Evolutionary conservation across 2,329 filamentous ascomycete species (phyloP), one percentile per base, ranked within the genome.

Genomic region (Periglandula ipomoeae): DNA sequence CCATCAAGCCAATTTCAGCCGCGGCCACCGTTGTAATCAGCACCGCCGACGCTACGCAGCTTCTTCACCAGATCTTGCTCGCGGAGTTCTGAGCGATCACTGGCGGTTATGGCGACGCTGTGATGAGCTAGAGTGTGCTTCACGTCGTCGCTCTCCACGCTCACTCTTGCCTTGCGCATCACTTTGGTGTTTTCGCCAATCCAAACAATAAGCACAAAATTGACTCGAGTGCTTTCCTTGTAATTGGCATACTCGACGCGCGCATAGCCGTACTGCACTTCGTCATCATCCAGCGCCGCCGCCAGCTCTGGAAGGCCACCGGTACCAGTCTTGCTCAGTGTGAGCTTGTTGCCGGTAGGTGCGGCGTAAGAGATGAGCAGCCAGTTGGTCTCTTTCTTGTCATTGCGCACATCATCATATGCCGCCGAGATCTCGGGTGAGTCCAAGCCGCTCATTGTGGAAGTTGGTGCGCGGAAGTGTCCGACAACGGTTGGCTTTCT

Each of bases 241-340:
- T 87, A 82, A 68, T 85, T 86, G 61, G 81, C 81, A 64, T 86
- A 80, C 69, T 85, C 80, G 62, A 84, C 70, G 26, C 80, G 77
- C 56, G 71, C 76, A 67, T 85, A 85, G 48, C 72, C 81, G 68
- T 84, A 85, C 63, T 82, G 78, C 48, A 81, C 81, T 65, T 82
- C 73, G 32, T 61, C 59, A 59, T 80, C 72, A 61, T 81, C 79
- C 10, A 86, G 69, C 53, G 70, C 65, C 27, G 58, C 59, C n/a
- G 71, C 68, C 52, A 85, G 70, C 67, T 84, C 81, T 8, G 65
- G 51, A 11, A 85, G 69, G 11, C 81, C 81, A 46, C 82, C 82
- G 2, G 64, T 72, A 48, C 82, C 83, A 24, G 79, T 84, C 50
- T 65, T 65, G 44, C 71, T 70, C 39, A 86, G 74, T 41, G 59